Evolutionary conservation across 1,139 yeast species (phyloP).

Genomic region (Meyerozyma elateridarum): DNA sequence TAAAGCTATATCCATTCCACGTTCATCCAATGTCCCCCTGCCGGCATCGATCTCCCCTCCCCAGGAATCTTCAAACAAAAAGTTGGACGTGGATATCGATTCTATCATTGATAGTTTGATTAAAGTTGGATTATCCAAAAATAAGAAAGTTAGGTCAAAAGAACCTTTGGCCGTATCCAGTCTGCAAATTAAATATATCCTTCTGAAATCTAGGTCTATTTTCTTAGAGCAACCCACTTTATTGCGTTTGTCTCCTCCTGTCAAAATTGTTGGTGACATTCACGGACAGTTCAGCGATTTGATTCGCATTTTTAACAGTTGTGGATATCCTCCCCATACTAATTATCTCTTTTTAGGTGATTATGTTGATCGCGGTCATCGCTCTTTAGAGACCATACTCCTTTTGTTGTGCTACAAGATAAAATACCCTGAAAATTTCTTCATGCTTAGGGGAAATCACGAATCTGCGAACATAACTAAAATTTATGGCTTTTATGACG

Average conservation of each 20-base stretch:
- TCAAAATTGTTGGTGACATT: conserved; percentile 81
- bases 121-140: conserved; percentile 35
- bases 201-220: conserved; percentile 63
- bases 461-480: conserved; percentile 81
- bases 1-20: no score
- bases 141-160: conserved; percentile 24
- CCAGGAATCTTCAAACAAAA: conserved; percentile 14
- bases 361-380: conserved; percentile 83
- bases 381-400: conserved; percentile 74
- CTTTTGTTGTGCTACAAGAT: conserved; percentile 70
- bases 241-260: conserved; percentile 75
- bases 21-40: conserved; percentile 12
- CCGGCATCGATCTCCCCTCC: conserved; percentile 4
- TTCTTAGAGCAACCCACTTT: conserved; percentile 75
- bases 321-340: conserved; percentile 78
- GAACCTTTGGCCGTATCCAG: conserved; percentile 43
- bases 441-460: conserved; percentile 80
- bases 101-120: conserved; percentile 51
- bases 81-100: conserved; percentile 44
- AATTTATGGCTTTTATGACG: conserved; percentile 85
- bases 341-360: conserved; percentile 80
- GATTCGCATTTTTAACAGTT: conserved; percentile 64
- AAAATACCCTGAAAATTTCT: conserved; percentile 78
- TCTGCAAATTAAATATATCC: conserved; percentile 59
- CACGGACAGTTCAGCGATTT: conserved; percentile 83